Percentiles rank a stretch among this genome's conserved stretches.
Evolutionary conservation across 2,329 filamentous ascomycete genomes (phyloP).

Genomic region (Penicillium griseofulvum): DNA sequence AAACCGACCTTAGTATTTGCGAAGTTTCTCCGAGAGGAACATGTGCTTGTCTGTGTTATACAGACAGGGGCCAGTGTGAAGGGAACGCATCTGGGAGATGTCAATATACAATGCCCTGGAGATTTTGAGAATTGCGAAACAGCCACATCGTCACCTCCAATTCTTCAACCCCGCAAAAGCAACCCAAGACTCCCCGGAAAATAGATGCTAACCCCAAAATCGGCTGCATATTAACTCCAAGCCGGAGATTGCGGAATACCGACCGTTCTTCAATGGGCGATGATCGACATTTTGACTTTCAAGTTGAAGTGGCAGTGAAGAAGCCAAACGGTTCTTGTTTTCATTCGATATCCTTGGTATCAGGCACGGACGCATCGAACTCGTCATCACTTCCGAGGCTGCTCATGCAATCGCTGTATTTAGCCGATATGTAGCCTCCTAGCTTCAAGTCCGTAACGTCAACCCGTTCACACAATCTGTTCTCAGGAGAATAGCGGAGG

Average conservation of each 20-base stretch:
- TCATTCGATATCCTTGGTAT: background rate
- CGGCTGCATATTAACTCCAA: background rate
- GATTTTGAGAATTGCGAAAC: background rate
- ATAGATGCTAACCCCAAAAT: no score
- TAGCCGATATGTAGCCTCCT: background rate
- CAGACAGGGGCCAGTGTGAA: background rate
- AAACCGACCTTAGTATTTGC: background rate
- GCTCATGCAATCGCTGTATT: no score
- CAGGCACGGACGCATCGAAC: background rate
- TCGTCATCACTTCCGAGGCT: background rate
- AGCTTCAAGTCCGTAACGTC: background rate
- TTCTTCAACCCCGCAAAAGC: conserved; percentile 7
- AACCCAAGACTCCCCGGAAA: background rate
- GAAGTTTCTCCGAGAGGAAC: background rate
- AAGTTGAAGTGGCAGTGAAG: background rate
- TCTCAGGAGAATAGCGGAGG: background rate
- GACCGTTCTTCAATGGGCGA: conserved; percentile 13
- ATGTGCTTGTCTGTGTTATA: background rate
- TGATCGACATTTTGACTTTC: conserved; percentile 10
- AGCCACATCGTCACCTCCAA: conserved; percentile 1
- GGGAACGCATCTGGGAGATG: background rate
- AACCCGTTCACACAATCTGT: background rate
- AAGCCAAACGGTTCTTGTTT: background rate
- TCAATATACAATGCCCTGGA: background rate
- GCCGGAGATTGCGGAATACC: conserved; percentile 1